phyloP scores from a whole-genome alignment of 306 rosid genomes.

The Cicer bijugum region DNA sequence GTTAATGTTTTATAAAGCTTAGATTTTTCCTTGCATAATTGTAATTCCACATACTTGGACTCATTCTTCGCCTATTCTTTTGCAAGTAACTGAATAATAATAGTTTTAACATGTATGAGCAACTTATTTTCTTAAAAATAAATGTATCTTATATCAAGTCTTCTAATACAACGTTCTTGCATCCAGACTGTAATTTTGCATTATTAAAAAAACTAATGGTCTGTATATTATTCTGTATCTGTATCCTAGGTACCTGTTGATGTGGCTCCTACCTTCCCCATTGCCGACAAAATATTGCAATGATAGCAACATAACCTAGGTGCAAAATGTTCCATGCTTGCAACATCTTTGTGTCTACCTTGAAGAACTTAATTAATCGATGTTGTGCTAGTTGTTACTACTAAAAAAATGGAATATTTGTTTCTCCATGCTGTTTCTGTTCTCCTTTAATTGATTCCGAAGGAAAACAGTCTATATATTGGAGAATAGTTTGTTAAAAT shows the following conservation, averaged over 20 bases:
- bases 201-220: constrained; percentile 29
- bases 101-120: not conserved
- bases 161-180: constrained; percentile 14
- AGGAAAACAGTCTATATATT: not conserved
- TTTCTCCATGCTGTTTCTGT: not conserved
- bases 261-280: constrained; percentile 72
- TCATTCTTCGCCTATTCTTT: not conserved
- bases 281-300: constrained; percentile 64
- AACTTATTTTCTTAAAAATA: not conserved
- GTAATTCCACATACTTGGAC: not conserved
- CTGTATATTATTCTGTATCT: constrained; percentile 25
- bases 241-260: constrained; percentile 83
- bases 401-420: constrained; percentile 26
- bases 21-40: not conserved
- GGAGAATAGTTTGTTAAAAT: not conserved
- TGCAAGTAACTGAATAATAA: not conserved
- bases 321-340: constrained; percentile 14
- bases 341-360: constrained; percentile 6
- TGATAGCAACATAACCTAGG: constrained; percentile 32
- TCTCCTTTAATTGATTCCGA: constrained; percentile 18
- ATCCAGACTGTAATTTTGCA: not conserved
- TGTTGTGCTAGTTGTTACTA: not conserved
- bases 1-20: not conserved
- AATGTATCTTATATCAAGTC: not conserved
- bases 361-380: not conserved